phyloP scores from a whole-genome alignment of 2,329 filamentous ascomycete species.

The Salinomyces thailandicus region DNA sequence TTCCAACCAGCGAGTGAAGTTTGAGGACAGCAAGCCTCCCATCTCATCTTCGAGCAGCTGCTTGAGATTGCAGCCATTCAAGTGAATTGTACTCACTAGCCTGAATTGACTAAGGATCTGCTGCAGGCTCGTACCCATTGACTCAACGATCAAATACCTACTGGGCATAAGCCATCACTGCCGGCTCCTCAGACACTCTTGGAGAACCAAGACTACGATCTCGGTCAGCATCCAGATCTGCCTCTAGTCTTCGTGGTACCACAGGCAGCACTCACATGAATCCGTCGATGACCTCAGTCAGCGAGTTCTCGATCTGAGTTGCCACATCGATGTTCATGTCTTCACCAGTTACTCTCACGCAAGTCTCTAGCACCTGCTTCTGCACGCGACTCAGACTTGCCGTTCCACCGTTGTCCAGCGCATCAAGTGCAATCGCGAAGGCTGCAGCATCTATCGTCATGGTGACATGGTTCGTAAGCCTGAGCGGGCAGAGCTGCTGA shows the following conservation, averaged over 20 bases:
- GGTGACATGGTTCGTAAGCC: conserved; percentile 14
- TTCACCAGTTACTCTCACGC: conserved; percentile 13
- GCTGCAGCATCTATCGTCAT: conserved; percentile 21
- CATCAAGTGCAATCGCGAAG: conserved; percentile 22
- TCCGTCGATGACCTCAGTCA: conserved; percentile 15
- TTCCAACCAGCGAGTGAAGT: no score
- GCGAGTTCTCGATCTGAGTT: conserved; percentile 8
- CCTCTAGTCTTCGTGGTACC: conserved; percentile 1
- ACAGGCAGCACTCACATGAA: conserved; percentile 12
- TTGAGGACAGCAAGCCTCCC: no score
- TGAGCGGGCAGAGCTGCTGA: conserved; percentile 18
- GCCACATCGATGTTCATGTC: conserved; percentile 15
- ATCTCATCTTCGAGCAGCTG: no score
- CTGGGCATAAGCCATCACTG: conserved; percentile 9
- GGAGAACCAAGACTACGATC: conserved; percentile 6
- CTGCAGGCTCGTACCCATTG: no score
- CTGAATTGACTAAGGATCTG: no score
- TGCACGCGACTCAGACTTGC: conserved; percentile 14
- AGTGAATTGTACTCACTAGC: no score
- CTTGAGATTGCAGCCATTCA: no score
- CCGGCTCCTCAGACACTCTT: conserved; percentile 8
- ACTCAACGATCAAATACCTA: no score
- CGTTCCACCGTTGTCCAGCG: conserved; percentile 18
- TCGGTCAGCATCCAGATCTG: background rate
- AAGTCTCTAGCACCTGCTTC: conserved; percentile 8